These are phyloP conservation scores for Kwoniella pini DNA, from an alignment of 768 basidiomycete species.

Conservation along the genomic window DNA sequence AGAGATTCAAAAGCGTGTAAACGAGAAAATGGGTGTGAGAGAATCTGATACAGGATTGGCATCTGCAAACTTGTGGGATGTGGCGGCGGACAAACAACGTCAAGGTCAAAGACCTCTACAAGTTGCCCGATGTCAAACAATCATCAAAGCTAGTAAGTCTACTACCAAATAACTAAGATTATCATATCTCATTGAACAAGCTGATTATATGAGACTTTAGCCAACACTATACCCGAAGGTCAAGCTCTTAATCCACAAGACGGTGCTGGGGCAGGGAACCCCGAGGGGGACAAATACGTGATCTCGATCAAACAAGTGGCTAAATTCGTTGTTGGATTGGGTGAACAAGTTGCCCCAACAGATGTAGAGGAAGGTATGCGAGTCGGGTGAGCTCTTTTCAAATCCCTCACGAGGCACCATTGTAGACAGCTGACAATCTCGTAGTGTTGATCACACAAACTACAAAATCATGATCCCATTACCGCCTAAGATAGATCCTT, in stretches of 20 bases:
- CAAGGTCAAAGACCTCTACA: slow-evolving; percentile 91
- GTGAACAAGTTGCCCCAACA: slow-evolving; percentile 92
- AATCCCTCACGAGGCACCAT: background rate
- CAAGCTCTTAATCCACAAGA: slow-evolving; percentile 89
- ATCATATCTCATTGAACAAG: background rate
- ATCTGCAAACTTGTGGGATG: slow-evolving; percentile 95
- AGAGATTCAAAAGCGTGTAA: slow-evolving; percentile 93
- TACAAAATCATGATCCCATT: slow-evolving; percentile 99
- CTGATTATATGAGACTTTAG: slow-evolving; percentile 10
- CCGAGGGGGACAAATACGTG: slow-evolving; percentile 97
- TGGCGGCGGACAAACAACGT: slow-evolving; percentile 84
- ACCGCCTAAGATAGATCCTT: slow-evolving; percentile 98
- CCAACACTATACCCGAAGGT: slow-evolving; percentile 72
- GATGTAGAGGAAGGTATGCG: slow-evolving; percentile 99
- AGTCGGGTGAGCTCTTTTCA: slow-evolving; percentile 72
- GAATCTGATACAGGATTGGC: slow-evolving; percentile 98
- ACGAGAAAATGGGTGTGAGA: slow-evolving; percentile 98
- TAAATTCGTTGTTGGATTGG: slow-evolving; percentile 96
- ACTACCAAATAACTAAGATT: no score
- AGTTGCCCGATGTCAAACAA: slow-evolving; percentile 98
- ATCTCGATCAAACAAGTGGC: slow-evolving; percentile 99
- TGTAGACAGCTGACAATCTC: background rate
- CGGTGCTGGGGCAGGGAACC: slow-evolving; percentile 60
- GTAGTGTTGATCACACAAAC: slow-evolving; percentile 61
- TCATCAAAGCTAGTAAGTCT: slow-evolving; percentile 69